phyloP scores from a whole-genome alignment of 768 basidiomycete genomes.

The Leccinum uliginosum region DNA sequence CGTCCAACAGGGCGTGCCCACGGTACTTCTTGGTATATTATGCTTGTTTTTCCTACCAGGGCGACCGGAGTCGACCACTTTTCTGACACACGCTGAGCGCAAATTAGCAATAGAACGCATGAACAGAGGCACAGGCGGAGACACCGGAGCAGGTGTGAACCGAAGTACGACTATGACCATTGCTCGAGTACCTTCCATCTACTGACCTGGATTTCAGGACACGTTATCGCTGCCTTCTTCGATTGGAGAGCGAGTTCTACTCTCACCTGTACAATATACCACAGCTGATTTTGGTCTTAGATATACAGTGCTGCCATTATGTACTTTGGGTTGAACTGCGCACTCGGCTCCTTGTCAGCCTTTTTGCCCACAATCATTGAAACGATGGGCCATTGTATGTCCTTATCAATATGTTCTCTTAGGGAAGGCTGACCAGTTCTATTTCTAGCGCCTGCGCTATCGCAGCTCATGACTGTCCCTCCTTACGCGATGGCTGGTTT shows the following conservation, averaged over 20 bases:
- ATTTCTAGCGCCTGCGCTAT: conserved; percentile 37
- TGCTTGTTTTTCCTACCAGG: conserved; percentile 30
- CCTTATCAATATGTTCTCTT: neutral
- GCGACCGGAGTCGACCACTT: conserved; percentile 31
- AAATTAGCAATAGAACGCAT: conserved; percentile 32
- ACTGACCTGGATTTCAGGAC: conserved; percentile 26
- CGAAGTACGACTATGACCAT: conserved; percentile 24
- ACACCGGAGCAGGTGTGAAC: conserved; percentile 40
- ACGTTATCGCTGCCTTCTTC: conserved; percentile 39
- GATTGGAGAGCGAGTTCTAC: conserved; percentile 39
- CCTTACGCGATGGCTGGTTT: conserved; percentile 45
- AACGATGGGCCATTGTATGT: conserved; percentile 45
- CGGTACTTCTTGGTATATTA: conserved; percentile 24
- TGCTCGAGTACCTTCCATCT: neutral
- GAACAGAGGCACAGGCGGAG: conserved; percentile 40
- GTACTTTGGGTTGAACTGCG: conserved; percentile 46
- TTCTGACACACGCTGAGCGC: conserved; percentile 31
- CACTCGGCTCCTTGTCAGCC: conserved; percentile 46
- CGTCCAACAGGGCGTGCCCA: conserved; percentile 52
- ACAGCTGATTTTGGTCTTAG: conserved; percentile 14
- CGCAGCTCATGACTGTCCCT: conserved; percentile 50
- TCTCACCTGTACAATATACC: neutral
- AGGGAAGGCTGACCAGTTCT: neutral
- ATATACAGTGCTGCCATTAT: conserved; percentile 46
- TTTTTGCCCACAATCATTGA: conserved; percentile 55